Evolutionary conservation across 2,329 filamentous ascomycete genomes (phyloP), one percentile per base, ranked within the genome.

Genomic region (Calonectria montana): DNA sequence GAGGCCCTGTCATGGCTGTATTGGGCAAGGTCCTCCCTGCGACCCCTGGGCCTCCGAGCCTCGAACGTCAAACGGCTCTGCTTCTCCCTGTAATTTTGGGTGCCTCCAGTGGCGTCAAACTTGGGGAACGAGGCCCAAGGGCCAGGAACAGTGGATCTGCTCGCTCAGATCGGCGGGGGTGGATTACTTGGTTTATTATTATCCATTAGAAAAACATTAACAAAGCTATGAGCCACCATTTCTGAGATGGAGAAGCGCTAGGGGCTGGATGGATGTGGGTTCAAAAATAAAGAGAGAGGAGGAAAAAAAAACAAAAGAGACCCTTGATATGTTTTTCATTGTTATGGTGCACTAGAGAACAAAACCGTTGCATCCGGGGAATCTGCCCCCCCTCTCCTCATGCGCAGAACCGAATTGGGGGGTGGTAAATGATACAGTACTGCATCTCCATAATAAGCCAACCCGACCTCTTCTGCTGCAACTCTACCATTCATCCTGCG

Each of bases 21-120:
- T 65, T 37, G 48, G 62, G 43, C 62, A 65, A 65, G 62, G 31
- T 53, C 31, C 35, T 53, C 31, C 61, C 41, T 45, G 35, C 57
- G 57, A 43, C 35, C 57, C 35, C 53, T 21, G 57, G 23, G 57
- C 37, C 35, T 29, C 57, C 35, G 57, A 61, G 37, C 57, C 35
- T 64, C 57, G 57, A 61, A 61, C 57, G 57, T 64, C 61, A 64
- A 64, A 64, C 61, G 61, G 61, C 61, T 64, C 27, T 45, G 50
- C 59, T 50, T 23, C 62, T 65, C 62, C 61, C 61, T 64, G 61
- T 37, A 53, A 53, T 65, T 53, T 53, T 39, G 29, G 62, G 7
- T 16, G 45, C 23, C 37, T 21, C 12, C 21, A 43, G 57, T 39
- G 37, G 37, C 35, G 57, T 15, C 53, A 43, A 61, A 25, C 21